Evolutionary conservation across 768 basidiomycete genomes (phyloP).

Genomic region (Lactifluus hygrophoroides): DNA sequence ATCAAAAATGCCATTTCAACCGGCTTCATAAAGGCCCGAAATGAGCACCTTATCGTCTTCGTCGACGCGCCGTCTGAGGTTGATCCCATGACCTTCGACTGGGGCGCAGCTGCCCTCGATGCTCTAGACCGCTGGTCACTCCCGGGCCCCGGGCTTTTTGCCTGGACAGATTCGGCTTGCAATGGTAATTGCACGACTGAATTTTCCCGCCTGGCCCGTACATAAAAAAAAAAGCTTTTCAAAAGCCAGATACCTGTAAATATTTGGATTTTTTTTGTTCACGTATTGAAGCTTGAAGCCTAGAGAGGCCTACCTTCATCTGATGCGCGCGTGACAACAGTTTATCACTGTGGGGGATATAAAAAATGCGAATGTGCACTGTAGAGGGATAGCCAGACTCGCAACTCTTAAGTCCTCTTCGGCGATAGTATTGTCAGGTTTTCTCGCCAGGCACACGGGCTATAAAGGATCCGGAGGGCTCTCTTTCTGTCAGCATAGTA

Average conservation of each 20-base stretch:
- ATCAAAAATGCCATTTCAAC: constrained; percentile 56
- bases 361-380: background rate
- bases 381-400: background rate
- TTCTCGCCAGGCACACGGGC: background rate
- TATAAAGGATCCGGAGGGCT: background rate
- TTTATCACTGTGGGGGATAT: background rate
- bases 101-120: constrained; percentile 63
- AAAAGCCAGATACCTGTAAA: background rate
- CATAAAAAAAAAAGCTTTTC: background rate
- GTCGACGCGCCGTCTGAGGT: constrained; percentile 60
- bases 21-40: constrained; percentile 65
- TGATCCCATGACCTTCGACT: constrained; percentile 58
- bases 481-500: background rate
- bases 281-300: background rate
- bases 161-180: background rate
- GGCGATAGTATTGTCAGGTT: background rate
- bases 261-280: background rate
- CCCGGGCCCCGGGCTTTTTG: constrained; percentile 6
- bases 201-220: background rate
- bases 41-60: constrained; percentile 57
- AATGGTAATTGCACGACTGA: background rate
- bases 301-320: no score
- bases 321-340: background rate
- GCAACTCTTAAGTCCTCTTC: background rate
- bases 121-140: constrained; percentile 53